A percentile compares a stretch with the other conserved stretches of the same genome.
Conservation (phyloP, 2,329 filamentous ascomycete genomes). For the Curvularia eragrostidis region DNA sequence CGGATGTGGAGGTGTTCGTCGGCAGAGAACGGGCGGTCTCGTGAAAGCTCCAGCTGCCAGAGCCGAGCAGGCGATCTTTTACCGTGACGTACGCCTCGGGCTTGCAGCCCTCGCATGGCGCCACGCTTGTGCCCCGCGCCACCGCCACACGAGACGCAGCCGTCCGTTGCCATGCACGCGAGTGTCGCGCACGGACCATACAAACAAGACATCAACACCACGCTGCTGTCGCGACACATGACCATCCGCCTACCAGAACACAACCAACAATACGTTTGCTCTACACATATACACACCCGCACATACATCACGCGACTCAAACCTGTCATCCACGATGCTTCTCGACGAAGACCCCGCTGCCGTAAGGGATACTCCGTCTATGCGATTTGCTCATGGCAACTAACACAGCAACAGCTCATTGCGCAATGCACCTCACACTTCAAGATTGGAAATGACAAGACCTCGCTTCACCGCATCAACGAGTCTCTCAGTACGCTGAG, state of each 20-base stretch:
- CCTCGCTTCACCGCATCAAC: slow-evolving; percentile 80
- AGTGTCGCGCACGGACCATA: slow-evolving; percentile 30
- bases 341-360: slow-evolving; percentile 92
- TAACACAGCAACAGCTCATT: slow-evolving; percentile 70
- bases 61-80: slow-evolving; percentile 21
- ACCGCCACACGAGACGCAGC: slow-evolving; percentile 16
- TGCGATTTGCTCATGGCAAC: slow-evolving; percentile 9
- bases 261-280: not conserved
- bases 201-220: slow-evolving; percentile 46
- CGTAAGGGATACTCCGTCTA: slow-evolving; percentile 58
- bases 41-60: slow-evolving; percentile 28
- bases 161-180: slow-evolving; percentile 40
- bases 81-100: slow-evolving; percentile 46
- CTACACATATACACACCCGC: not conserved
- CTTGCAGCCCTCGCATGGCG: slow-evolving; percentile 14
- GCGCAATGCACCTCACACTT: slow-evolving; percentile 92
- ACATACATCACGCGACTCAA: slow-evolving; percentile 10
- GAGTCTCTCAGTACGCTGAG: slow-evolving; percentile 84
- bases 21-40: slow-evolving; percentile 16
- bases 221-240: slow-evolving; percentile 24
- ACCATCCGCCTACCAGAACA: not conserved
- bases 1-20: slow-evolving; percentile 5
- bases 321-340: slow-evolving; percentile 69
- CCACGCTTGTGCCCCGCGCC: slow-evolving; percentile 13
- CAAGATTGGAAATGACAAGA: slow-evolving; percentile 88